Evolutionary conservation across 2,329 filamentous ascomycete genomes (phyloP).

Genomic region (Penicillium decumbens): DNA sequence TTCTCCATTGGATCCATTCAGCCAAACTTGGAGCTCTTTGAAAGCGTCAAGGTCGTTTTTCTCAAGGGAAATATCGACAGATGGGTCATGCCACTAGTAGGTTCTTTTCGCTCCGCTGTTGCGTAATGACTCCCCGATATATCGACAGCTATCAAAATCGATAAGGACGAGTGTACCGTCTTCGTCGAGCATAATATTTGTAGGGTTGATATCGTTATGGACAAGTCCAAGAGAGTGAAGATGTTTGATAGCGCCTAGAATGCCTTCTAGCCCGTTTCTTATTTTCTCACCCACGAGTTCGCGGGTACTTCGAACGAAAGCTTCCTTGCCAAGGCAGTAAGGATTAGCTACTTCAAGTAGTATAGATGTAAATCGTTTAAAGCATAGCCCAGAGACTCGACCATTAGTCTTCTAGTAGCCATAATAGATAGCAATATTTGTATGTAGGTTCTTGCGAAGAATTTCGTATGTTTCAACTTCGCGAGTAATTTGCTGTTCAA

Average conservation of each 20-base stretch:
- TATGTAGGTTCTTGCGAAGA: slow-evolving; percentile 24
- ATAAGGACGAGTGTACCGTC: slow-evolving; percentile 24
- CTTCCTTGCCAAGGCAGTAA: slow-evolving; percentile 8
- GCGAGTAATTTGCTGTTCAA: slow-evolving; percentile 18
- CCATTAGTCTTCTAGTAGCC: slow-evolving; percentile 14
- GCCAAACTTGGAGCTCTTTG: slow-evolving; percentile 9
- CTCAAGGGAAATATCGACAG: slow-evolving; percentile 12
- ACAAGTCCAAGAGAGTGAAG: slow-evolving; percentile 28
- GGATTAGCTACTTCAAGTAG: slow-evolving; percentile 24
- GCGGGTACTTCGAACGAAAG: slow-evolving; percentile 19
- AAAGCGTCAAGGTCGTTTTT: slow-evolving; percentile 23
- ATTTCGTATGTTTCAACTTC: slow-evolving; percentile 24
- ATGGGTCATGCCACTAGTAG: slow-evolving; percentile 17
- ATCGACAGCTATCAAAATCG: slow-evolving; percentile 31
- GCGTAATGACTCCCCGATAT: slow-evolving; percentile 17
- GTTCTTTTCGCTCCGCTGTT: slow-evolving; percentile 17
- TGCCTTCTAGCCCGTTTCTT: slow-evolving; percentile 13
- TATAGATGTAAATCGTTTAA: slow-evolving; percentile 21
- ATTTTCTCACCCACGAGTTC: slow-evolving; percentile 15
- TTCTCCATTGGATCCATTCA: not conserved
- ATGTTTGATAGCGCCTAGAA: slow-evolving; percentile 28
- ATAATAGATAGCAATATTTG: slow-evolving; percentile 27
- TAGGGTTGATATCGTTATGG: slow-evolving; percentile 31
- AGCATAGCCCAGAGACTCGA: slow-evolving; percentile 26
- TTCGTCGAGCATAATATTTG: slow-evolving; percentile 30